Evolutionary conservation across 805 yeast genomes (phyloP), one percentile per base, ranked within the genome.

Genomic region (Cyberlindnera meyerae): DNA sequence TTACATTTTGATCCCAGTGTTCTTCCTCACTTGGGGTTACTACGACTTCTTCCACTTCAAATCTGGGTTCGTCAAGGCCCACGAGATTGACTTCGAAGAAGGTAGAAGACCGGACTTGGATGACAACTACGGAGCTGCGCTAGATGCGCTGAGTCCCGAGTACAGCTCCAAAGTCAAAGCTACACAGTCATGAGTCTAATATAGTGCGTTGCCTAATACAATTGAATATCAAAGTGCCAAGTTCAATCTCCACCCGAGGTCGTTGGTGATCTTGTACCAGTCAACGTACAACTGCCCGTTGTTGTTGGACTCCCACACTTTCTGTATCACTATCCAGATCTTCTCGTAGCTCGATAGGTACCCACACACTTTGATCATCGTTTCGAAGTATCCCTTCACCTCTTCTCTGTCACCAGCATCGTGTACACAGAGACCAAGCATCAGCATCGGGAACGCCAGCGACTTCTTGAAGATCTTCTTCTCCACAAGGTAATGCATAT

Each of bases 1-100:
- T 4, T 81, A 81, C 51, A 71, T 81, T 42, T 54, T 81, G 49
- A 47, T 81, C 11, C 85, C 87, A 1, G 59, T 78, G 12, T 79
- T 76, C 43, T 60, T 66, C 18, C 47, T 77, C 44, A 31, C 64
- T 49, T 60, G 69, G 66, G 43, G 68, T 52, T 52, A 39, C 60
- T 48, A 57, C 63, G 51, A 52, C 62, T 29, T 71, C 66, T 28
- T 60, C 59, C 38, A 67, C n/a, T 57, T 66, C 43, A 65, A 68
- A 43, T 51, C 52, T 29, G 51, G 53, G 1, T 62, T 72, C 13
- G 65, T 73, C 15, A 57, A 61, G 21, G 55, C 63, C 24, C 49
- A 51, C 2, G 71, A 70, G 11, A 68, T 74, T 47, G 77, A 75
- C 44, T 70, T 74, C 29, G 32, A 41, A 31, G 72, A 63, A 21